Evolutionary conservation across 805 yeast species (phyloP), one percentile per base, ranked within the genome.

Genomic region (Metschnikowia lachancei): DNA sequence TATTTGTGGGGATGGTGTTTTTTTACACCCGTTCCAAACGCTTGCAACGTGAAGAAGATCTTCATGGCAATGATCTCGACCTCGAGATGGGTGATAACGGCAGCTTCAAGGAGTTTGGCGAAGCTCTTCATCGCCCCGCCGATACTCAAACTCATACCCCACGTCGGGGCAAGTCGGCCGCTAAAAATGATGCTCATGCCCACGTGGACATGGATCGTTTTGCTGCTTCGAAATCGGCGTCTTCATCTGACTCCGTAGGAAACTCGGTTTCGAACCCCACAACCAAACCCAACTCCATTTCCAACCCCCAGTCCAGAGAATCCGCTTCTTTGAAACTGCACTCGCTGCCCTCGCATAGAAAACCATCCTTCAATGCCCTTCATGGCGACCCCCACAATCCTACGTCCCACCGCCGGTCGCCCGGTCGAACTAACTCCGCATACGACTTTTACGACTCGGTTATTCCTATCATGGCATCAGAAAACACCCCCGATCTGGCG

Each of bases 371-470:
- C 24, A 22, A 22, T 8, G 24, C 24, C 8, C 24, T 22, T 22
- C 24, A 22, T 22, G 24, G 24, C 8, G 24, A 22, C 4, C 8
- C 24, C 8, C 24, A 22, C 8, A 22, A 22, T 22, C 24, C 4
- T 22, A 5, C 24, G 4, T 8, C 24, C 24, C 4, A 22, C 8
- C 8, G 32, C 14, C 32, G 32, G 14, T 29, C 32, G 5, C 32
- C 38, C 35, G 52, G 52, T n/a, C 54, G 53, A 19, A 49, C 61
- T 14, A 55, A 59, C n/a, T 57, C 64, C 10, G 56, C 70, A 20
- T 72, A 69, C 55, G 75, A 70, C 46, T 70, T 71, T 50, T 72
- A 72, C 60, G 74, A 72, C 41, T 46, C 69, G 7, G 60, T 72
- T 47, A 70, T 72, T 45, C 77, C 77, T 3, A 61, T 70, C 8